phyloP scores from a whole-genome alignment of 164 flowering plant species.

The Magnolia officinalis region DNA sequence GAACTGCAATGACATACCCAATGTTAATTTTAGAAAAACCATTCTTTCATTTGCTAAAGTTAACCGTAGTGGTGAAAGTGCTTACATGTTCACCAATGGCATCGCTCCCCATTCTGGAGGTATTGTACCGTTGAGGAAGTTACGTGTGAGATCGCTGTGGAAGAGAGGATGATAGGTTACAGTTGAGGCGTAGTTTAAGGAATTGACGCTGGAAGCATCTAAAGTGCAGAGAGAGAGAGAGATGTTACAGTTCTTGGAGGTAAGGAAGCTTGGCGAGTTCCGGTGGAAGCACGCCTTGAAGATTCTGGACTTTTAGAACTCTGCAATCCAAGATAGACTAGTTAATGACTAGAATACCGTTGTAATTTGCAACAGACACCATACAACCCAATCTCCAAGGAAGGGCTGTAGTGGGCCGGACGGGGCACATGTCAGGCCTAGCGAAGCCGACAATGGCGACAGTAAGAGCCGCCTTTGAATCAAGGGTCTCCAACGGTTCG shows the following conservation, averaged over 20 bases:
- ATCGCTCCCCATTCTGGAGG: conserved; percentile 65
- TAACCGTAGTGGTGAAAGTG: neutral
- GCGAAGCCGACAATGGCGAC: too few species aligned
- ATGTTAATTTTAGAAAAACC: neutral
- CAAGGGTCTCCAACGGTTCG: too few species aligned
- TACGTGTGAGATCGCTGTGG: conserved; percentile 62
- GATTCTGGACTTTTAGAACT: conserved; percentile 25
- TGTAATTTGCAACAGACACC: neutral
- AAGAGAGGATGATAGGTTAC: neutral
- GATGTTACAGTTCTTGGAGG: conserved; percentile 22
- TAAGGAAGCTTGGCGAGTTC: conserved; percentile 56
- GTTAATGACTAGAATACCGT: neutral
- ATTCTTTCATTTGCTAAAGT: conserved; percentile 1
- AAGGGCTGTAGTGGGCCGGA: neutral
- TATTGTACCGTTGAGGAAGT: conserved; percentile 67
- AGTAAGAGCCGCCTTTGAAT: too few species aligned
- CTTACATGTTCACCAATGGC: conserved; percentile 49
- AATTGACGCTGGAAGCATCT: neutral
- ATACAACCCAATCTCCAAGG: neutral
- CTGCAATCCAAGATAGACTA: conserved; percentile 34
- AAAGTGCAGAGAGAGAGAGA: neutral
- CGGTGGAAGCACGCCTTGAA: conserved; percentile 66
- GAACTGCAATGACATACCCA: conserved; percentile 39
- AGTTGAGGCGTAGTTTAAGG: neutral
- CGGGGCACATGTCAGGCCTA: too few species aligned